Base-by-base conservation (phyloP, 2,329 filamentous ascomycete species). In the Drechslerella coelobrocha region DNA sequence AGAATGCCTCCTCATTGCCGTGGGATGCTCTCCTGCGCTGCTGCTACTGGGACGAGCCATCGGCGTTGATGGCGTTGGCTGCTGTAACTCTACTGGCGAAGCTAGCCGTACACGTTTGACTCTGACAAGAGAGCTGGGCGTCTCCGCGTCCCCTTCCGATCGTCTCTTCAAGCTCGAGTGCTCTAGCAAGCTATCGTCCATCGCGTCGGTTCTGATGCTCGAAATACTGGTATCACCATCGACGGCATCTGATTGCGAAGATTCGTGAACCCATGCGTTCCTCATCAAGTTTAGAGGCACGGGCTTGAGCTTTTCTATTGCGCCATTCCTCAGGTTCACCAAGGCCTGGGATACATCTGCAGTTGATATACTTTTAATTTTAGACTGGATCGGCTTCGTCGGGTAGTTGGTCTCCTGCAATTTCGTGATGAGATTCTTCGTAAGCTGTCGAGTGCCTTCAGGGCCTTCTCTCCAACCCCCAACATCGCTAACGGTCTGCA, bases 391-490 rank as follows among this genome's bases (percentile, higher is more conserved):
- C 2, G 55, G 55, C 23, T 69, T 69, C 6, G 65, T 69, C 1
- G 50, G 45, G 12, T 69, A 69, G 6, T 57, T 57, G 2, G 65
- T 69, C 17, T 69, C 65, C 12, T 69, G 56, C 2, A 69, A 27
- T 43, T 69, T 69, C 8, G 57, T 62, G 37, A 69, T 69, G 14
- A 69, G 47, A 39, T 62, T 62, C n/a, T 53, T 53, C 8, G 47
- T 59, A 8, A 69, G 50, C 24, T 69, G 65, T 31, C 52, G 41
- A 8, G 65, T 69, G 5, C 55, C 61, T 27, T 69, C 65, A 26
- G 61, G 56, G 17, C 61, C 65, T 3, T 53, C 65, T 21, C 65
- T n/a, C 65, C 65, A 69, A 21, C 65, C 57, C 10, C 65, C 65
- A 1, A 69, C 37, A 17, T 69, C 65, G 8, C 53, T 50, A 2